A percentile compares a stretch with the other conserved stretches of the same genome.
These are phyloP conservation scores for Globisporangium spinosum DNA, from an alignment of 352 stramenopile species.

Conservation along the genomic window DNA sequence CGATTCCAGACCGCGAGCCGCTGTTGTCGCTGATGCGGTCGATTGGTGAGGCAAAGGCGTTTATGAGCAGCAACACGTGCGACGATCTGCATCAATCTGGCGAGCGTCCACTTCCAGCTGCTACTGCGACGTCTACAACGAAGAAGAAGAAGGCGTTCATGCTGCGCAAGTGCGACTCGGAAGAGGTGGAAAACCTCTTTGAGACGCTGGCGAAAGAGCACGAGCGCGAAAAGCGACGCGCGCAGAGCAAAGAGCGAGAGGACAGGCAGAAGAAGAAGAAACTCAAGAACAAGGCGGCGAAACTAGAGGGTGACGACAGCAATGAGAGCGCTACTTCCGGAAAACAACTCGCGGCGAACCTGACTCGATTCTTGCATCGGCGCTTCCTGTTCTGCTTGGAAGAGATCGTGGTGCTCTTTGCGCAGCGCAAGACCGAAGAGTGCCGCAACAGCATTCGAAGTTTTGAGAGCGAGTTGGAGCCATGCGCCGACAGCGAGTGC, in stretches of 20 bases:
- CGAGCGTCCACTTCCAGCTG: constrained; percentile 38
- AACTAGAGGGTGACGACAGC: constrained; percentile 3
- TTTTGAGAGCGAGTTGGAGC: constrained; percentile 54
- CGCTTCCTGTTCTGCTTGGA: constrained; percentile 80
- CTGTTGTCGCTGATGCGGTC: constrained; percentile 38
- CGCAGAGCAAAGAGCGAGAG: constrained; percentile 12
- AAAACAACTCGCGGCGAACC: constrained; percentile 21
- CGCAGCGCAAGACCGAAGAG: constrained; percentile 58
- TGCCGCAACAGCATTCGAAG: constrained; percentile 43
- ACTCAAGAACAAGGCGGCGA: constrained; percentile 19
- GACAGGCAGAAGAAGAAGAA: constrained; percentile 23
- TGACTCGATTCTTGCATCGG: constrained; percentile 65
- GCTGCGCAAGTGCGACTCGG: constrained; percentile 54
- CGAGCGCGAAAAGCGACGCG: constrained; percentile 17
- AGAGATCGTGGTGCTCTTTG: constrained; percentile 71
- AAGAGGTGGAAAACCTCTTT: constrained; percentile 48
- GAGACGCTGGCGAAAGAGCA: constrained; percentile 41
- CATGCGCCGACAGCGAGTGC: constrained; percentile 32
- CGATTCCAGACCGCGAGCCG: constrained; percentile 44
- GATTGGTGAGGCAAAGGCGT: constrained; percentile 39
- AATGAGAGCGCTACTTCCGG: neutral
- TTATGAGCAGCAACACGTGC: constrained; percentile 68
- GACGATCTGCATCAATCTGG: constrained; percentile 43
- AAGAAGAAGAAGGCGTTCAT: constrained; percentile 27
- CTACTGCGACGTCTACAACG: too few relatives aligned